Base-by-base conservation (phyloP, 129 eudicot species). In the Saposhnikovia divaricata region DNA sequence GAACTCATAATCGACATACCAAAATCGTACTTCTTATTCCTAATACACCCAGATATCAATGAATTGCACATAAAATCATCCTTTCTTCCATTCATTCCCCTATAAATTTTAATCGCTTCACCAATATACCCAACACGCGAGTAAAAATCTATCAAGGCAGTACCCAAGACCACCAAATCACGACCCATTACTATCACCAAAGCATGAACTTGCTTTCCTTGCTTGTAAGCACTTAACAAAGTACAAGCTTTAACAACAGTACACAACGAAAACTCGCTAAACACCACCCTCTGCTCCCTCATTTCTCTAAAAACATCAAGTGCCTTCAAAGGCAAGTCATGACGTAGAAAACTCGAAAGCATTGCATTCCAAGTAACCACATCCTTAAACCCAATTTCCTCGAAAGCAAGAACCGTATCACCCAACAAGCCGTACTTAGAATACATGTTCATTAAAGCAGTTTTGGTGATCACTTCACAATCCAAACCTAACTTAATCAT, bases 351-450 rank as follows among this genome's bases (percentile, higher is more conserved):
- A 31, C 80, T 63, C 0, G 85, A 85, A 23, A 85, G 68, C 83
- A 85, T 65, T 25, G 88, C 85, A 75, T 81, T 85, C 88, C 88
- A 85, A 48, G 88, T 72, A 42, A 85, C 88, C 4, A 85, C 88
- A 75, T 85, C 88, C 80, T 72, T 81, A 37, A 46, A 85, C 43
- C 55, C 75, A 66, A 85, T 82, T 43, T 81, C 85, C 44, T 85
- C 57, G 28, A 85, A 85, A n/a, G 83, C 77, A 18, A 74, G 40
- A 65, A 82, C 78, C 6, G 88, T 51, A 15, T 82, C 74, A 31
- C 45, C 85, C 75, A 82, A 31, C n/a, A 66, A 79, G 8, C 83
- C 85, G 66, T 82, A 74, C 48, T 81, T 85, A 1, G 88, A 85
- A 16, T 85, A 85, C 85, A 81, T 79, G 82, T 81, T 82, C 31